A percentile compares a stretch with the other conserved stretches of the same genome.
These are phyloP conservation scores for Geosiphon pyriformis DNA, from an alignment of 192 early-diverging fungal species.

Conservation along the genomic window DNA sequence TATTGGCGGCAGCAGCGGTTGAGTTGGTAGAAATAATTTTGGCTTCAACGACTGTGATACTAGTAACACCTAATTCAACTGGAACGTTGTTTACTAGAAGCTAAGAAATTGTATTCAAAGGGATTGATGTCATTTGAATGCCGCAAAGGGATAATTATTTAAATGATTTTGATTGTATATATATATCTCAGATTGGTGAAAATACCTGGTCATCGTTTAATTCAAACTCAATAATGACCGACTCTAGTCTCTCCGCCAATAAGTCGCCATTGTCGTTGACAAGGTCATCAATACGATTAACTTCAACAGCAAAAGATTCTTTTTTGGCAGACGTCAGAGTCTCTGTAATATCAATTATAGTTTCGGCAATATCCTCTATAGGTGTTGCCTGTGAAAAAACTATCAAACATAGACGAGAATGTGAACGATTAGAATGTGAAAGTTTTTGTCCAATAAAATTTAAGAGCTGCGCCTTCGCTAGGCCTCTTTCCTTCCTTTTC, in stretches of 20 bases:
- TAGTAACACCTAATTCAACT: slow-evolving; percentile 36
- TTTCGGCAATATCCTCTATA: slow-evolving; percentile 32
- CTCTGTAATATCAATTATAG: slow-evolving; percentile 32
- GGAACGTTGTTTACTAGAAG: slow-evolving; percentile 47
- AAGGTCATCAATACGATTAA: slow-evolving; percentile 52
- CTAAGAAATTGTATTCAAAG: slow-evolving; percentile 25
- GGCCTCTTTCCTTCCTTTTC: too few relatives aligned
- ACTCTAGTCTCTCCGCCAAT: slow-evolving; percentile 50
- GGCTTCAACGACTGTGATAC: slow-evolving; percentile 37
- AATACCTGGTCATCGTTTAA: slow-evolving; percentile 47
- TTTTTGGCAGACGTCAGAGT: slow-evolving; percentile 27
- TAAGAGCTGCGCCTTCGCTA: too few relatives aligned
- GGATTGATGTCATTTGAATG: slow-evolving; percentile 15
- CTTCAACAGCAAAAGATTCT: slow-evolving; percentile 50
- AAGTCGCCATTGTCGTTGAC: slow-evolving; percentile 50
- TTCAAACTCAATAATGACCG: slow-evolving; percentile 56
- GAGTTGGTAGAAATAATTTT: slow-evolving; percentile 33
- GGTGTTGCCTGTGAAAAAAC: slow-evolving; percentile 5
- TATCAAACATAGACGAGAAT: too few relatives aligned
- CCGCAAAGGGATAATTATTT: not conserved
- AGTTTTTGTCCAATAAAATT: not conserved
- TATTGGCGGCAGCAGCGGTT: slow-evolving; percentile 34
- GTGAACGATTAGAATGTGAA: not conserved
- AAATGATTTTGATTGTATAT: too few relatives aligned
- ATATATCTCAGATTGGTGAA: not conserved